Evolutionary conservation across 257 asterid genomes (phyloP), one percentile per base, ranked within the genome.

Genomic region (Przewalskia tangutica): DNA sequence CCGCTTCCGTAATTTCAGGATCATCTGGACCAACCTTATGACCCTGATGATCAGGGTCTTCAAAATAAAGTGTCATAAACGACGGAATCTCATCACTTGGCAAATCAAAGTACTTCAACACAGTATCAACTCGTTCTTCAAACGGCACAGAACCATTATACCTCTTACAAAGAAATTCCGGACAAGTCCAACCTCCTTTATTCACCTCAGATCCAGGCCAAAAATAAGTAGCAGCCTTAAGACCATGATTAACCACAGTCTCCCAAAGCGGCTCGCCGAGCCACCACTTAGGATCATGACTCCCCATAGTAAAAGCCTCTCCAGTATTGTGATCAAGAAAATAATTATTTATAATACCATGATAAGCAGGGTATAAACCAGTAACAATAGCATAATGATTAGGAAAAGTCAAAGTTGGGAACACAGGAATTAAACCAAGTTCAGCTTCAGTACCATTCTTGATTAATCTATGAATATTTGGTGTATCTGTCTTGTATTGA

Each of bases 171-270:
- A 84, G 85, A 18, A 38, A 17, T 48, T 83, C 76, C 5, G 94
- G 93, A 51, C 95, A 91, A 48, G 86, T 58, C 97, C 97, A 92
- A 6, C 87, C 79, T 18, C 95, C 94, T 77, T 92, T 91, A 2
- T 18, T 40, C 71, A 91, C 97, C 90, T 92, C 97, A 73, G 97
- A 91, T 17, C 97, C 97, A 9, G 95, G 95, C 97, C 97, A 92
- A 54, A 91, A 91, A 23, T 88, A 91, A 5, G 95, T 90, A 0
- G 97, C 85, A 62, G 97, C 95, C 80, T 89, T 90, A 85, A 91
- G 82, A 10, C 97, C 95, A 1, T 89, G 89, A 65, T 89, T 91
- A 38, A 46, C 89, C 23, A 92, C 90, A 1, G 95, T 90, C 86
- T 90, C 97, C 97, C 97, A 92, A 27, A 92, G 71, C 4, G 97